Evolutionary conservation across 2,329 filamentous ascomycete species (phyloP), one percentile per base, ranked within the genome.

Genomic region (Calonectria pseudoreteaudii): DNA sequence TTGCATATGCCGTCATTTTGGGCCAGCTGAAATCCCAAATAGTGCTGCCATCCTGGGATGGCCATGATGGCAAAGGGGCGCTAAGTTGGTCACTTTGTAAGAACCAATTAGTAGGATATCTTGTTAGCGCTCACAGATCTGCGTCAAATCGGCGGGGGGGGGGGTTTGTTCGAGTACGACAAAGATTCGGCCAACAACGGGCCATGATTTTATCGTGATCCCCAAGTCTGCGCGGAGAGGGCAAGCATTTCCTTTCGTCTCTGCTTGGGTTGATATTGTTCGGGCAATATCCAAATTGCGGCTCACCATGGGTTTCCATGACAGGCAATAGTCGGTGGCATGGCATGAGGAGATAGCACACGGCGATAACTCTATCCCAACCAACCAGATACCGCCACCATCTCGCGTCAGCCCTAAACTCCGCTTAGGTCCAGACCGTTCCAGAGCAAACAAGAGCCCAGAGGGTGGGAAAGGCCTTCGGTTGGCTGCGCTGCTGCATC

Each of bases 321-420:
- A 47, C 44, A 47, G 11, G n/a, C 20, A 47, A 47, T 47, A 47
- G 44, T 47, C 44, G 44, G 44, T 47, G 44, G 49, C 62, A 66
- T 49, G 23, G 38, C 36, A 16, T 58, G 50, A 64, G 71, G 73
- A 72, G 72, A 73, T 74, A 71, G 66, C 58, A 70, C 52, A 70
- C 78, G 74, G 76, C 49, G 76, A 78, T 76, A 79, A 80, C 68
- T 77, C 77, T 80, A 80, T 76, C 68, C 72, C 60, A 30, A 56
- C 74, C 71, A 71, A 71, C 69, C 66, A 75, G n/a, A 28, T 13
- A 26, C 20, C 31, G 31, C 20, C 69, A 71, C 53, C 66, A 38
- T 62, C 66, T 71, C 65, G 65, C 58, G 60, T 75, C 79, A 78
- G 77, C 79, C 76, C 77, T 80, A 80, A 79, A 79, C 70, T 74